Base-by-base conservation (phyloP, 2,329 filamentous ascomycete species). In the Penicillium sp. region DNA sequence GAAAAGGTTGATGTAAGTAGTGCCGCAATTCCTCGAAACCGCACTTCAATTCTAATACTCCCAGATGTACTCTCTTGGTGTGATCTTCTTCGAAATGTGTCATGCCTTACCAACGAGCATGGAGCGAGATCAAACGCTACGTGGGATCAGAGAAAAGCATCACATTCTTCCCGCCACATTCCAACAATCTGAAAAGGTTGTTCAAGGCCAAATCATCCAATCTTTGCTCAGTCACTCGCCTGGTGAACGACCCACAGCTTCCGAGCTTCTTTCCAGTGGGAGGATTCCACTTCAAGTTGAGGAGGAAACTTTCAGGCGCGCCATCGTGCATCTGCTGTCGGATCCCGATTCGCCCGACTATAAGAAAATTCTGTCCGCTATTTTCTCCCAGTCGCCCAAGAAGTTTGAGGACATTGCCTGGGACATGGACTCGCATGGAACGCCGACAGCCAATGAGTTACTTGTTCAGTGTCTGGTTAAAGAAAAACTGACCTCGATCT, bases 21-120 rank as follows among this genome's bases (percentile, higher is more conserved):
- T 27, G 6, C 9, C 6, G 6, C 4, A 13, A 27, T 11, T 13
- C 6, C 6, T 5, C 5, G 4, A 27, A 6, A 6, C 11, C 12
- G 6, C 12, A 4, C n/a, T 11, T 13, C 25, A n/a, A 27, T 27
- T 4, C 12, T n/a, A n/a, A 31, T 39, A 28, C 42, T 56, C 10
- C 6, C 36, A 62, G 75, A 96, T 98, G 90, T 98, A 92, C 60
- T 95, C 90, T 0, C 73, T 98, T 28, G 92, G 92, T 0, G 85
- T 98, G 47, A 96, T 98, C 40, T 94, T 98, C 67, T 96, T 95
- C 51, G 92, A 98, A 64, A 98, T 98, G 92, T 93, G 85, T 56
- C 72, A 77, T 48, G 67, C 74, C 3, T 64, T 82, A 30, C 68
- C 68, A 12, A 82, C 79, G 1, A 71, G 68, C 2, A 82, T 81